Evolutionary conservation across 805 yeast species (phyloP).

Genomic region (Candida oleophila): DNA sequence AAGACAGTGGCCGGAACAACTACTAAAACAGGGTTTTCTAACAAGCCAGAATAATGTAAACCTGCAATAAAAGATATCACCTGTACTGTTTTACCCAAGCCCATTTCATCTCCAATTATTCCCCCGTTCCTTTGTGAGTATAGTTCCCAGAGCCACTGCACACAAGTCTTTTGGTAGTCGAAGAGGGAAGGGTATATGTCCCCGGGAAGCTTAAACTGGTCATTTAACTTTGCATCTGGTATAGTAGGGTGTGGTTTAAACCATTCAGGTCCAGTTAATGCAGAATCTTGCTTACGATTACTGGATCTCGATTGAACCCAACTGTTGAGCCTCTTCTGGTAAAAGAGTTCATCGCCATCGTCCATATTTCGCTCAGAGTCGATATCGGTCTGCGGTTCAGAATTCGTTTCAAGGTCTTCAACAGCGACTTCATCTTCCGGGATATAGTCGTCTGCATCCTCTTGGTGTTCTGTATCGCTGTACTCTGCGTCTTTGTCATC

Average conservation of each 20-base stretch:
- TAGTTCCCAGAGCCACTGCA: conserved; percentile 97
- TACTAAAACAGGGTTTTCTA: conserved; percentile 75
- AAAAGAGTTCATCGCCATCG: conserved; percentile 76
- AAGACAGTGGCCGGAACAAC: conserved; percentile 97
- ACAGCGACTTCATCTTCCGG: not conserved
- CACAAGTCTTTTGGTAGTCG: conserved; percentile 94
- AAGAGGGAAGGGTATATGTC: conserved; percentile 84
- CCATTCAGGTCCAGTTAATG: conserved; percentile 54
- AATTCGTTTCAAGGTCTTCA: not conserved
- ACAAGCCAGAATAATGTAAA: conserved; percentile 72
- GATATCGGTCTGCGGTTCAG: not conserved
- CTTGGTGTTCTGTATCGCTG: conserved; percentile 6
- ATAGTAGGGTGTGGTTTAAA: conserved; percentile 70
- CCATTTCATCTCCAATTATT: conserved; percentile 97
- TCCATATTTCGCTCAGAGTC: conserved; percentile 52
- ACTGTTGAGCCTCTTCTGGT: conserved; percentile 53
- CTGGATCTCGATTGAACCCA: conserved; percentile 61
- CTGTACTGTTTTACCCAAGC: conserved; percentile 93
- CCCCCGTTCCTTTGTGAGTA: conserved; percentile 90
- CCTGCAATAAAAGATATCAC: conserved; percentile 90
- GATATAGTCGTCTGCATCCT: not conserved
- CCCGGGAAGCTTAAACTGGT: conserved; percentile 77
- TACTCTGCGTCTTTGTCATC: conserved; percentile 9
- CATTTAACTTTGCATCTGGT: conserved; percentile 73
- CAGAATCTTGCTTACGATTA: conserved; percentile 29